Base-by-base conservation (phyloP, 345 rosid genomes). In the Hibiscus tridactylites region DNA sequence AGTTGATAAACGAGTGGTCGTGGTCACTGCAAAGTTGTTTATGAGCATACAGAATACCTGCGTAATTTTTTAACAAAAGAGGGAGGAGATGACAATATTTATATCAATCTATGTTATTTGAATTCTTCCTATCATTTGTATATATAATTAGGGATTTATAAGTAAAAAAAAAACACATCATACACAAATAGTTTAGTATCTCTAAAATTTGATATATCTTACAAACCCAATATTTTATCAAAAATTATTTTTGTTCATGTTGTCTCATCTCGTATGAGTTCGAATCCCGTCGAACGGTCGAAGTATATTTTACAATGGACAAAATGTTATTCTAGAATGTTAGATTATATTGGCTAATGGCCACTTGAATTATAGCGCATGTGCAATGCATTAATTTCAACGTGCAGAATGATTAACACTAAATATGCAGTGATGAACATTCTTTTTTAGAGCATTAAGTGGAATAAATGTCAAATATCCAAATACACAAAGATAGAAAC, bases 1-100 rank as follows among this genome's bases (percentile, higher is more conserved):
- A 69, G 50, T 17, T 60, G 13, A 53, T 31, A 10, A 77, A 67
- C 0, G 75, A 61, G 72, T 70, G 79, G 83, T 39, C 24, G 6
- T 33, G 44, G 60, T 62, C 58, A 44, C 47, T 24, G 65, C 65
- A 69, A 62, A 74, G 69, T 57, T 17, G 65, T 37, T 31, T 1
- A 39, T 56, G 58, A 62, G 79, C 73, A 72, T 69, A 64, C 39
- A 33, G 76, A 80, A 71, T 26, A 12, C 39, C 13, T 26, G 39
- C 39, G 47, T 47, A 66, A 1, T 46, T 24, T 26, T 46, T 24
- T 26, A 13, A 26, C 21, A 35, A 66, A 66, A 46, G 24, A 31
- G 57, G 53, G 17, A 49, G 57, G 28, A 10, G 70, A 49, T 49
- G n/a, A 49, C 2, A 49, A 44, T 42, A 9, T 44, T 13, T 13